These are phyloP conservation scores for Musa acuminata DNA, from an alignment of 176 grass and related monocot species.

Conservation along the genomic window DNA sequence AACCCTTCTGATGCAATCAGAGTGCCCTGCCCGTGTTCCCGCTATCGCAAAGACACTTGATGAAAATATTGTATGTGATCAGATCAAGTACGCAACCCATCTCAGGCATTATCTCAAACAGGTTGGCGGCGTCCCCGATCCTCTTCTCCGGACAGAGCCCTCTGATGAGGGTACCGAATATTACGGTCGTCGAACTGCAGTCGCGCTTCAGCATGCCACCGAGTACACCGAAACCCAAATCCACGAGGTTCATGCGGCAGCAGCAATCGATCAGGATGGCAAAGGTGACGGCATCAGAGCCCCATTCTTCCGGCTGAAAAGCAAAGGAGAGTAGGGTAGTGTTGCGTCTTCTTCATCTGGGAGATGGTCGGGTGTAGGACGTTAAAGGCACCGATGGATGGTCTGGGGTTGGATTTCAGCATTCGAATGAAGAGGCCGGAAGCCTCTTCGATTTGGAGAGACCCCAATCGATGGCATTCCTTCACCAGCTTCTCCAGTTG, in stretches of 20 bases:
- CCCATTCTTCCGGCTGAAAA: conserved; percentile 13
- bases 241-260: not conserved
- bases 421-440: not conserved
- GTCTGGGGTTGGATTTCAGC: not conserved
- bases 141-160: conserved; percentile 15
- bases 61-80: not conserved
- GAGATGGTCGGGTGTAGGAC: not conserved
- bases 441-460: not conserved
- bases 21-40: not conserved
- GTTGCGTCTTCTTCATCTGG: not conserved
- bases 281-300: not conserved
- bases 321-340: not conserved
- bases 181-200: fast-evolving
- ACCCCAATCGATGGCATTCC: not conserved
- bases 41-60: conserved; percentile 8
- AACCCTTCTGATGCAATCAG: conserved; percentile 4
- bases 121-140: not conserved
- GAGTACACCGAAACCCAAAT: conserved; percentile 12
- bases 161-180: not conserved
- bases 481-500: not conserved
- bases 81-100: conserved; percentile 14
- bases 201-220: conserved; percentile 2
- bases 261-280: conserved; percentile 22
- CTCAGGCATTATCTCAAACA: conserved; percentile 28
- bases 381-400: not conserved